These are phyloP conservation scores for Daldinia bambusicola DNA, from an alignment of 495 filamentous ascomycete genomes.

Conservation along the genomic window DNA sequence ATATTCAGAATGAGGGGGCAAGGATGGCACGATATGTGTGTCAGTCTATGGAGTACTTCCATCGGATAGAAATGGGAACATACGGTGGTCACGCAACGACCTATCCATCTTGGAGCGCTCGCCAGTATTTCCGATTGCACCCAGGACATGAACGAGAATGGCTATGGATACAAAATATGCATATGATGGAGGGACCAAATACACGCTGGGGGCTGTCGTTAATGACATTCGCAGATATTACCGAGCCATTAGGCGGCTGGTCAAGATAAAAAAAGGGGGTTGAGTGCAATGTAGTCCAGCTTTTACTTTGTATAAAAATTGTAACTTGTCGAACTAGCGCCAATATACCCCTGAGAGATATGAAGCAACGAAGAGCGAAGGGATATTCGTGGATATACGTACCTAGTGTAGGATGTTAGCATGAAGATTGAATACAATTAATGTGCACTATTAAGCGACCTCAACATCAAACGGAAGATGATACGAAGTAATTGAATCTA, in stretches of 20 bases:
- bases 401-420: no score
- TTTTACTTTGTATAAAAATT: neutral
- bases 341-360: constrained; percentile 1
- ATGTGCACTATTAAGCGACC: no score
- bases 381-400: no score
- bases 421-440: no score
- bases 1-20: constrained; percentile 21
- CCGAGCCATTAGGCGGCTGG: constrained; percentile 14
- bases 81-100: constrained; percentile 30
- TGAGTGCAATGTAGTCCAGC: neutral
- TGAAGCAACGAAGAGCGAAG: neutral
- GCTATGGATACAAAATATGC: constrained; percentile 30
- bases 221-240: constrained; percentile 32
- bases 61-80: constrained; percentile 33
- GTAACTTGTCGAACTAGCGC: neutral
- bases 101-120: constrained; percentile 32
- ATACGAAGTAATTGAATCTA: no score
- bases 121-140: constrained; percentile 32
- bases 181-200: constrained; percentile 26
- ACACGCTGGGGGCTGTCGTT: constrained; percentile 33
- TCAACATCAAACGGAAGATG: no score
- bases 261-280: neutral
- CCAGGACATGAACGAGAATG: constrained; percentile 28
- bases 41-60: constrained; percentile 31
- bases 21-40: constrained; percentile 27